These are phyloP conservation scores for Auriculariales sp. DNA, from an alignment of 768 basidiomycete species.

Conservation along the genomic window DNA sequence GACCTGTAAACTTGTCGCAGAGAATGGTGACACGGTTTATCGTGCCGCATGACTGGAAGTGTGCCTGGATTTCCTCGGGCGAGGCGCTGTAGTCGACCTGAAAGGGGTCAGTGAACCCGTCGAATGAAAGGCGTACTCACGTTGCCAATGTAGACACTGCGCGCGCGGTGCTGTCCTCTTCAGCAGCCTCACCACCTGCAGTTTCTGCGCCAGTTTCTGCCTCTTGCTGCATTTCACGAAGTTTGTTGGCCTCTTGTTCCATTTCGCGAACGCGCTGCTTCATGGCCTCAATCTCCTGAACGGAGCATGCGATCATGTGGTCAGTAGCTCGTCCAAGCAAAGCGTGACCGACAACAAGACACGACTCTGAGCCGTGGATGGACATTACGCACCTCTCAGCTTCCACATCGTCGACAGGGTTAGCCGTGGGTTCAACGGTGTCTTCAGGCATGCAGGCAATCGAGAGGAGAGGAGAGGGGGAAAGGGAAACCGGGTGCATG, in stretches of 20 bases:
- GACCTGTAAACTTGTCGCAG: slow-evolving; percentile 98
- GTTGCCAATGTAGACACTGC: slow-evolving; percentile 94
- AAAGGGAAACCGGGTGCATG: no score
- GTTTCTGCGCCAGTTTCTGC: slow-evolving; percentile 27
- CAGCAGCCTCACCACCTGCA: slow-evolving; percentile 49
- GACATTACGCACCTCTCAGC: neutral
- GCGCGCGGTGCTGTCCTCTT: slow-evolving; percentile 59
- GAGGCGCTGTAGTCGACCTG: slow-evolving; percentile 97
- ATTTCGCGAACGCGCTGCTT: slow-evolving; percentile 87
- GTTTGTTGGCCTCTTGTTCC: slow-evolving; percentile 79
- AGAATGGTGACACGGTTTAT: slow-evolving; percentile 99
- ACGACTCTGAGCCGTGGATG: neutral
- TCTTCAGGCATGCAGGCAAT: neutral
- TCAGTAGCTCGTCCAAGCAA: no score
- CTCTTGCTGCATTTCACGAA: slow-evolving; percentile 71
- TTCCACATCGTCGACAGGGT: neutral
- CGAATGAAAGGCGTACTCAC: slow-evolving; percentile 44
- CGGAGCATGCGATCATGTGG: no score
- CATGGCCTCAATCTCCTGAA: slow-evolving; percentile 72
- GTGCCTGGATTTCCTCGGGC: slow-evolving; percentile 93
- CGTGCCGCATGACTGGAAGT: slow-evolving; percentile 94
- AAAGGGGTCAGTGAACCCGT: slow-evolving; percentile 29
- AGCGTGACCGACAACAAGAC: neutral
- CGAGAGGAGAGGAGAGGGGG: neutral
- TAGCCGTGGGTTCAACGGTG: neutral